These are phyloP conservation scores for Zygosaccharomyces bailii DNA, from an alignment of 805 yeast genomes.

Conservation along the genomic window DNA sequence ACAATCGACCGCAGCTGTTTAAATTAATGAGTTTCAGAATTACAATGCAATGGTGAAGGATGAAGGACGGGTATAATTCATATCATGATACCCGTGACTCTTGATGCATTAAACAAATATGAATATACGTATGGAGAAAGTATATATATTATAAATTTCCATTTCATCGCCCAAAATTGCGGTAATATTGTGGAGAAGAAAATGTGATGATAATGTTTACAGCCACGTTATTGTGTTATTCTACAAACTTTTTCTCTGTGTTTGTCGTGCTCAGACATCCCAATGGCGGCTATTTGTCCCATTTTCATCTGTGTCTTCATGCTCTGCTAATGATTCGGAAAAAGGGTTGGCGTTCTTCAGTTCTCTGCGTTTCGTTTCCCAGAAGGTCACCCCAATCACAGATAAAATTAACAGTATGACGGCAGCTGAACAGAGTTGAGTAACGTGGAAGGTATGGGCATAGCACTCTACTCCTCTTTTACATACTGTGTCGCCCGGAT, in stretches of 20 bases:
- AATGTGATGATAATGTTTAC: background rate
- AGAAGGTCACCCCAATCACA: slow-evolving; percentile 20
- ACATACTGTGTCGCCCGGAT: slow-evolving; percentile 43
- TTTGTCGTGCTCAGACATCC: background rate
- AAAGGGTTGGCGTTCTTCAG: background rate
- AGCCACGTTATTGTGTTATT: background rate
- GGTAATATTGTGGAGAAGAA: background rate
- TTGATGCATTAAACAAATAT: slow-evolving; percentile 1
- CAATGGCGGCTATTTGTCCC: background rate
- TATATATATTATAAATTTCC: background rate
- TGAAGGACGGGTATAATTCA: background rate
- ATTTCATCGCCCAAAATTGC: background rate
- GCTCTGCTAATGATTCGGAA: slow-evolving; percentile 1
- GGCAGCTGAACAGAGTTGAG: slow-evolving; percentile 24
- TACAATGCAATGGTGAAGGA: background rate
- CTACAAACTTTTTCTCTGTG: background rate
- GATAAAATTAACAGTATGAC: slow-evolving; percentile 19
- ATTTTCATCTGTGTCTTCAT: slow-evolving; percentile 4
- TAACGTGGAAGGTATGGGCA: slow-evolving; percentile 39
- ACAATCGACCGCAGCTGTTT: slow-evolving; percentile 2
- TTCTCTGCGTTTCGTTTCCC: slow-evolving; percentile 6
- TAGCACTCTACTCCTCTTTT: slow-evolving; percentile 47
- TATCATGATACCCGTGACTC: slow-evolving; percentile 1
- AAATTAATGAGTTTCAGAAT: background rate
- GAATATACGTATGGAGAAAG: slow-evolving; percentile 5